Conservation (phyloP, 768 basidiomycete species). For the Suillus variegatus region DNA sequence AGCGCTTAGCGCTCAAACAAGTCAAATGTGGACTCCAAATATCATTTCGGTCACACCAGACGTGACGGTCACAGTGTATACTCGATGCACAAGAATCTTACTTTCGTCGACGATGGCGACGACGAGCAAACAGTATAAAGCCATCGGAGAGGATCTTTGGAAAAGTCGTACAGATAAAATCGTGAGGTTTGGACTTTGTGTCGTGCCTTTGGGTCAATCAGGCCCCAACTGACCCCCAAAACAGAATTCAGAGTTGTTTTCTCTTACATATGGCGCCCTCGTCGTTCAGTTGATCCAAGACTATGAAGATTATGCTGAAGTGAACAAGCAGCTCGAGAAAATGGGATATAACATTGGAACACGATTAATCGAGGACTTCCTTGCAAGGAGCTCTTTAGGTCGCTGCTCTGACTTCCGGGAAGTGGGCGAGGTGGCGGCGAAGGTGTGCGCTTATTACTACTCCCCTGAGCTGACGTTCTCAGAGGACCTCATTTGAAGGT, state of each 20-base stretch:
- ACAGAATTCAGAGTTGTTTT: constrained; percentile 97
- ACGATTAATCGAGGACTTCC: constrained; percentile 94
- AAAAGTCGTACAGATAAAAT: constrained; percentile 94
- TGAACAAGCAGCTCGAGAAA: constrained; percentile 96
- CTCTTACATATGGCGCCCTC: constrained; percentile 94
- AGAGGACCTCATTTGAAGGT: constrained; percentile 51
- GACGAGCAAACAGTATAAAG: constrained; percentile 82
- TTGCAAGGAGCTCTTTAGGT: constrained; percentile 90
- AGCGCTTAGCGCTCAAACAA: no score
- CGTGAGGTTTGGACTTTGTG: constrained; percentile 45
- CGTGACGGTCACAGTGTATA: background rate
- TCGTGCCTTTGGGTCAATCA: constrained; percentile 21
- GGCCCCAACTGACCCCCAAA: constrained; percentile 14
- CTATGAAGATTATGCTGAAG: constrained; percentile 95
- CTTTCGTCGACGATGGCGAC: constrained; percentile 55
- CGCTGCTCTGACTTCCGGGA: constrained; percentile 92
- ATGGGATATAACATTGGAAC: constrained; percentile 99
- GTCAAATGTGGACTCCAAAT: background rate
- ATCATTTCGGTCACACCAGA: background rate
- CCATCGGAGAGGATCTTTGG: constrained; percentile 94
- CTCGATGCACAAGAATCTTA: background rate
- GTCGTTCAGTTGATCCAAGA: constrained; percentile 99
- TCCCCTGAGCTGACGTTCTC: constrained; percentile 7
- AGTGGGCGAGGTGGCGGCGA: constrained; percentile 93
- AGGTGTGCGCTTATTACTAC: constrained; percentile 51